Base-by-base conservation (phyloP, 2,329 filamentous ascomycete genomes). In the Aspergillus tubingensis region DNA sequence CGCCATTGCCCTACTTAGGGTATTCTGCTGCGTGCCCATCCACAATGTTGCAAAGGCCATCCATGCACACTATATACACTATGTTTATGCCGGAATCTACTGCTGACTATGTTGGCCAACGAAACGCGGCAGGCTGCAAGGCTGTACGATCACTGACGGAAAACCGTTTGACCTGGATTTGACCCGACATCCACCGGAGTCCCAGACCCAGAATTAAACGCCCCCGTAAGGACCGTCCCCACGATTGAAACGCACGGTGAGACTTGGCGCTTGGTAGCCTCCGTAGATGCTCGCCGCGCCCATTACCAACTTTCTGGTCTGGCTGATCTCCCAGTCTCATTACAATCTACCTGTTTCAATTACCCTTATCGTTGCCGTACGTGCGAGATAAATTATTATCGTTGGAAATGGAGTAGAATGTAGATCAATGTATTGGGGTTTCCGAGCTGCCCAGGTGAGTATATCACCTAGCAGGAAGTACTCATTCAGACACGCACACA, bases 181-280 rank as follows among this genome's bases (percentile, higher is more conserved):
- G 23, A 21, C 27, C 21, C 32, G 23, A 7, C 52, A 54, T 7
- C 21, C 52, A 36, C 44, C 44, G 44, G 15, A 27, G 23, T 44
- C 21, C 19, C 51, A 44, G 38, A 19, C 23, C 25, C 19, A 54
- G 21, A 39, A 41, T 17, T 15, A 25, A 54, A 39, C 21, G 21
- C 44, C 44, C 23, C 39, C n/a, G 17, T 43, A 25, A 25, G 21
- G 44, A n/a, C 23, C 44, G 41, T 55, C 53, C 43, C 53, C 53
- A 55, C 53, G 53, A 43, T 21, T 32, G 39, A 53, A 55, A 55
- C 39, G 53, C 41, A 55, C 39, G 53, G 53, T 17, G 23, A 55
- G n/a, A 17, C 53, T 55, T 55, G 53, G 53, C 53, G 19, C 25
- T 21, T 21, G 4, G 47, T 47, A 44, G 36, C 19, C 15, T 13